Conservation (phyloP, 139 green algal species). For the Chlorella sp. region DNA sequence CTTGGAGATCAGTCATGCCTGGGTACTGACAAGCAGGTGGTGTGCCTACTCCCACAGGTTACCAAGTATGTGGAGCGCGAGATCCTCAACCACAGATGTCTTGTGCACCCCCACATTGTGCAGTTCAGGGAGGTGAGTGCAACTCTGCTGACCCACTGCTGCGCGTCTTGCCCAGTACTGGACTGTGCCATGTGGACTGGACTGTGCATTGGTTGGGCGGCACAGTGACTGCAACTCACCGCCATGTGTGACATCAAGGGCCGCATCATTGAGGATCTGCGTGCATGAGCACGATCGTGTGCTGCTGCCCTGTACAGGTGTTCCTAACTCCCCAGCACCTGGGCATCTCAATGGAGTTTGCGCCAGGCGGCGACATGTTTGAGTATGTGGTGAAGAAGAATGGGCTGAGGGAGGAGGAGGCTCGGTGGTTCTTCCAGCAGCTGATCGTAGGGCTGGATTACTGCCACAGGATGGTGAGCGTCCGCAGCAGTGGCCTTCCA, state of each 20-base stretch:
- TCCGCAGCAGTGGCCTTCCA: too few relatives aligned
- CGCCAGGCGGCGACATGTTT: constrained; percentile 89
- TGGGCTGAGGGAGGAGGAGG: constrained; percentile 87
- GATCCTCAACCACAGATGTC: constrained; percentile 91
- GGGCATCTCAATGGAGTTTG: constrained; percentile 94
- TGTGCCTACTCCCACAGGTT: constrained; percentile 62
- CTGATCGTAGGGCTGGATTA: constrained; percentile 93
- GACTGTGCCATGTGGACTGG: too few relatives aligned
- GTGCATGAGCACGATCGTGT: too few relatives aligned
- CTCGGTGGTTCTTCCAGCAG: constrained; percentile 98
- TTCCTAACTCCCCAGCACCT: constrained; percentile 82
- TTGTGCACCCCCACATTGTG: constrained; percentile 96
- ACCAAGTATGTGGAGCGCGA: constrained; percentile 97
- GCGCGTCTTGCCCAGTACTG: too few relatives aligned
- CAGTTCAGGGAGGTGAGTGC: constrained; percentile 56
- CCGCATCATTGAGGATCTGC: too few relatives aligned
- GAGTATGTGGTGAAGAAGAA: constrained; percentile 87
- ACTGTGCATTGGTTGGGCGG: too few relatives aligned
- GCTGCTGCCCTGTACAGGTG: constrained; percentile 53
- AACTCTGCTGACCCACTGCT: too few relatives aligned
- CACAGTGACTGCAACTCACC: too few relatives aligned
- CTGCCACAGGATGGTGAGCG: constrained; percentile 59
- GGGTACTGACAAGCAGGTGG: too few relatives aligned
- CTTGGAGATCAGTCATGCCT: too few relatives aligned
- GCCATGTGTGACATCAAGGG: too few relatives aligned